Conservation (phyloP, 257 asterid species). For the Rauvolfia tetraphylla region DNA sequence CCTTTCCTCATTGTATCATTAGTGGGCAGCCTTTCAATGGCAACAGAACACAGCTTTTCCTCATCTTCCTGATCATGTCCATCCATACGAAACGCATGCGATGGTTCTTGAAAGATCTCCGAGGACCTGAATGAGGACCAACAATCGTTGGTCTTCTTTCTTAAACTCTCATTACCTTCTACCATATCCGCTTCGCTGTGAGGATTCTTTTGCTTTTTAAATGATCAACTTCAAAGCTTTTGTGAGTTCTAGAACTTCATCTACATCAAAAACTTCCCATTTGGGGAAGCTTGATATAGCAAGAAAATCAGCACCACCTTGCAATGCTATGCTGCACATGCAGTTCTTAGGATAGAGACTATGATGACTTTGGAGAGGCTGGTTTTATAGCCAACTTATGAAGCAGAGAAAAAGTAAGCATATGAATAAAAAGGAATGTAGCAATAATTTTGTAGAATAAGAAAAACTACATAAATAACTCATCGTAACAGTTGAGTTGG, state of each 20-base stretch:
- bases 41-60: constrained; percentile 44
- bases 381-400: not conserved
- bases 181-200: not conserved
- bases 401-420: not conserved
- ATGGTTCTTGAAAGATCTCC: too few species aligned
- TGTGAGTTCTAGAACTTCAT: not conserved
- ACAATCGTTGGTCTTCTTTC: not conserved
- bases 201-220: not conserved
- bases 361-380: too few species aligned
- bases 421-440: not conserved
- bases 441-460: not conserved
- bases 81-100: too few species aligned
- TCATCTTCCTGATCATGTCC: constrained; percentile 29
- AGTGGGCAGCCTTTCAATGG: constrained; percentile 49
- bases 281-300: not conserved
- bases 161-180: not conserved
- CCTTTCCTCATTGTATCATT: constrained; percentile 26
- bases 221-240: not conserved
- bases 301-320: not conserved
- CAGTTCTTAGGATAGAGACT: not conserved
- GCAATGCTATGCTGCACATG: not conserved
- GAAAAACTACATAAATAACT: too few species aligned
- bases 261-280: not conserved
- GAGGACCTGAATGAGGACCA: too few species aligned
- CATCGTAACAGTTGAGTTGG: too few species aligned